Base-by-base conservation (phyloP, 2,329 filamentous ascomycete genomes). In the Cladophialophora bantiana region DNA sequence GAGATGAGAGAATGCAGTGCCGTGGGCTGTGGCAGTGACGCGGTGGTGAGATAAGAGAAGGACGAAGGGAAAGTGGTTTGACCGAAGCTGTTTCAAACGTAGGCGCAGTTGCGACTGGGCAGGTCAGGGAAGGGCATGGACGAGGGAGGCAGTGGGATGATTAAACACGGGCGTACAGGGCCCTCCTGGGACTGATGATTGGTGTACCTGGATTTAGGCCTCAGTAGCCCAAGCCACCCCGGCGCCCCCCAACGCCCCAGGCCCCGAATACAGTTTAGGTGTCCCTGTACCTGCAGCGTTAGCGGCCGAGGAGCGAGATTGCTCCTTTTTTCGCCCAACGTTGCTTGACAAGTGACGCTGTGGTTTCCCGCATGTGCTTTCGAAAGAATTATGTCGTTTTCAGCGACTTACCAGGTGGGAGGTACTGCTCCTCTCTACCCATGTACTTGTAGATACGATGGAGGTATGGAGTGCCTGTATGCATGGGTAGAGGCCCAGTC, bases 201-300 rank as follows among this genome's bases (percentile, higher is more conserved):
- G 71, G 71, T 70, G 71, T 71, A 54, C 70, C 70, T 71, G 71
- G 57, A 62, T 64, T 59, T 65, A 69, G 63, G 31, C 52, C 20
- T 50, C 7, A 50, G 12, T 50, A 50, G 45, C 45, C 13, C 40
- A 36, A 58, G 63, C 66, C 59, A 65, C 58, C 40, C n/a, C 12
- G 34, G 38, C 45, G 60, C 59, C 62, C 52, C 62, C 20, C 50
- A 13, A 26, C 45, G 18, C 45, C 45, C 45, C 18, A 10, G 45
- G 36, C 7, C 35, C 66, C 59, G 15, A 58, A 71, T 54, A 34
- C 56, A 59, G 68, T 35, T 61, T 62, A 63, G 59, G 45, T 31
- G 56, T 26, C 36, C n/a, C 42, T 48, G 67, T 68, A 61, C 67
- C 67, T 68, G 67, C 67, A 66, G 59, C 48, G 34, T 36, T 66